Evolutionary conservation across 352 stramenopile species (phyloP), one percentile per base, ranked within the genome.

Genomic region (Pythium folliculosum): DNA sequence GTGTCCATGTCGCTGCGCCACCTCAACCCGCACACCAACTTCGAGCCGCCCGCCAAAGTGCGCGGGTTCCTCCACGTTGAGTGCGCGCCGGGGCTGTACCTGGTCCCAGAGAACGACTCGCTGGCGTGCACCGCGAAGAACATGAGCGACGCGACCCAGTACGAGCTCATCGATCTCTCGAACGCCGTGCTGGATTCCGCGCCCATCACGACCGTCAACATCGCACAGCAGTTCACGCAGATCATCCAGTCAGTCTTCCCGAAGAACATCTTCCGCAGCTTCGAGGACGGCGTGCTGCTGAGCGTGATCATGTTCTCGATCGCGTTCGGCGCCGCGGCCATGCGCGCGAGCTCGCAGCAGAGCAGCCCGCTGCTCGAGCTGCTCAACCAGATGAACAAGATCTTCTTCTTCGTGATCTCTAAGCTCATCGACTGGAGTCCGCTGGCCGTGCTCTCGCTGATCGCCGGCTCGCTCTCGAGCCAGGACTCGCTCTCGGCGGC

Each of bases 271-370:
- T 80, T 89, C 53, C 66, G 63, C 9, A 80, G 71, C 49, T 88
- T 92, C 43, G 53, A 82, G 32, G 57, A 86, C 57, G 80, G 79
- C 27, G 53, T 77, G 12, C 61, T 92, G 16, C 60, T 91, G 23
- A 86, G 78, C 23, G 80, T 92, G 10, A 82, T 88, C 67, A 84
- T 76, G 30, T 92, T 92, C 40, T 65, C 81, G 13, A 80, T 92
- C 32, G 72, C 71, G 0, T 89, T 92, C 32, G 83, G 83, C 38
- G 81, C 79, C 1, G 83, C 82, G 5, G 75, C 80, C 17, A 76
- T 88, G 60, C 75, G 76, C 17, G 73, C 77, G 5, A 83, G 71
- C 30, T 74, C 75, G 8, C 75, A 78, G n/a, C 78, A 91, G 50
- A 79, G 67, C 55, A 91, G 77, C 37, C 78, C 80, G 32, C 55